Evolutionary conservation across 164 flowering plant genomes (phyloP).

Genomic region (Aristolochia fimbriata): DNA sequence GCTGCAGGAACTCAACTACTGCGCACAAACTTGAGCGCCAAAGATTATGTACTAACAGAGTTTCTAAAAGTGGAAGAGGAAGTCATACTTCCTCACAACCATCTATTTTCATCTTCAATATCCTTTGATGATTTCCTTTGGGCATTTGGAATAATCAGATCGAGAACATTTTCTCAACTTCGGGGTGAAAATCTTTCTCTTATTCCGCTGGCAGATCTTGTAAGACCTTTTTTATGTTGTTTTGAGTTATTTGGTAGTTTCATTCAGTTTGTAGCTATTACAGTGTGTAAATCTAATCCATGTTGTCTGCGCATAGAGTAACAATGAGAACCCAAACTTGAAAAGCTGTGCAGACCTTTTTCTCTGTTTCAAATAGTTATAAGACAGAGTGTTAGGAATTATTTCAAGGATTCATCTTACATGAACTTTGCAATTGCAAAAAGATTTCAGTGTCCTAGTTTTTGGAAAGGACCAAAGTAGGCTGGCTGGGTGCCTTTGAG

Average conservation of each 20-base stretch:
- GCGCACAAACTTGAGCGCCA: constrained; percentile 68
- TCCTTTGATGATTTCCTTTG: constrained; percentile 76
- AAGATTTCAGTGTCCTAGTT: too few species aligned
- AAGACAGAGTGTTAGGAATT: too few species aligned
- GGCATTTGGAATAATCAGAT: constrained; percentile 92
- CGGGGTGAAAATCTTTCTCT: constrained; percentile 81
- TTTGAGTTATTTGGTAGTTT: not conserved
- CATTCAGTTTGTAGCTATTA: too few species aligned
- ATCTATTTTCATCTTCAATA: constrained; percentile 59
- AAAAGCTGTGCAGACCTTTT: too few species aligned
- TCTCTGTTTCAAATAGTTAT: too few species aligned
- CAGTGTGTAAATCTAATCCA: too few species aligned
- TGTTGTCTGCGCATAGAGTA: too few species aligned
- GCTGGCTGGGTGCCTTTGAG: too few species aligned
- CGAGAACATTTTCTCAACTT: constrained; percentile 84
- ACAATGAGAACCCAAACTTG: too few species aligned
- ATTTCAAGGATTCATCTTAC: too few species aligned
- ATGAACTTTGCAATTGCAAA: too few species aligned
- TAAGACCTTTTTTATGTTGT: constrained; percentile 14
- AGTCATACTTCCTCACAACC: constrained; percentile 46
- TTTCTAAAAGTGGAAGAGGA: constrained; percentile 58
- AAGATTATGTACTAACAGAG: constrained; percentile 64
- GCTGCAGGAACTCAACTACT: constrained; percentile 74
- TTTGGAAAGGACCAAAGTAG: too few species aligned
- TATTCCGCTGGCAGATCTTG: constrained; percentile 84